Conservation (phyloP, 1,139 yeast species). For the Pichia terricola region DNA sequence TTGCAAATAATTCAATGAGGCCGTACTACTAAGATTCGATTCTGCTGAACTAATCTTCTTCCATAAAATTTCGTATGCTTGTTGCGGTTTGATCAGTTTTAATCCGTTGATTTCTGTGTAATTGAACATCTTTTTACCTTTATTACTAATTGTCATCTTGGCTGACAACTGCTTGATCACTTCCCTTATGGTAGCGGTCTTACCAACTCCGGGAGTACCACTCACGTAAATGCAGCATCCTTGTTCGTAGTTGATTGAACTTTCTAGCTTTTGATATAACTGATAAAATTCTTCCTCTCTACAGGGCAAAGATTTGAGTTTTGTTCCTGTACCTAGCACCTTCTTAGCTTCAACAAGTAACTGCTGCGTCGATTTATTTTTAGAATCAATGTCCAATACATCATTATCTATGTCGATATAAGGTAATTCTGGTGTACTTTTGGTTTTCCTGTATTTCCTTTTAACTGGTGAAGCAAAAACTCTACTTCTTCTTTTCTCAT, state of each 20-base stretch:
- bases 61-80: slow-evolving; percentile 84
- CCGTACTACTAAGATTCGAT: slow-evolving; percentile 42
- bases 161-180: slow-evolving; percentile 57
- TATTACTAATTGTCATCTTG: slow-evolving; percentile 29
- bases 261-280: slow-evolving; percentile 61
- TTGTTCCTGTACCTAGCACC: slow-evolving; percentile 54
- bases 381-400: slow-evolving; percentile 6
- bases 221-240: slow-evolving; percentile 87
- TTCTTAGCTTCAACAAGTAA: slow-evolving; percentile 47
- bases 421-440: slow-evolving; percentile 12
- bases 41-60: slow-evolving; percentile 56
- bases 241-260: slow-evolving; percentile 59
- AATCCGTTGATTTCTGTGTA: slow-evolving; percentile 87
- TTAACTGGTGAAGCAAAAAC: slow-evolving; percentile 6
- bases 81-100: slow-evolving; percentile 71
- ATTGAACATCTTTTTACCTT: slow-evolving; percentile 50
- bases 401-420: slow-evolving; percentile 10
- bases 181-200: slow-evolving; percentile 87
- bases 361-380: slow-evolving; percentile 10
- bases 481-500: background rate
- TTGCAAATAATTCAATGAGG: slow-evolving; percentile 52
- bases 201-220: slow-evolving; percentile 98
- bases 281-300: slow-evolving; percentile 81
- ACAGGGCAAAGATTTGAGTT: slow-evolving; percentile 66
- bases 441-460: slow-evolving; percentile 1